Evolutionary conservation across 176 grass and related monocot genomes (phyloP), one percentile per base, ranked within the genome.

Genomic region (Neostapfia colusana): DNA sequence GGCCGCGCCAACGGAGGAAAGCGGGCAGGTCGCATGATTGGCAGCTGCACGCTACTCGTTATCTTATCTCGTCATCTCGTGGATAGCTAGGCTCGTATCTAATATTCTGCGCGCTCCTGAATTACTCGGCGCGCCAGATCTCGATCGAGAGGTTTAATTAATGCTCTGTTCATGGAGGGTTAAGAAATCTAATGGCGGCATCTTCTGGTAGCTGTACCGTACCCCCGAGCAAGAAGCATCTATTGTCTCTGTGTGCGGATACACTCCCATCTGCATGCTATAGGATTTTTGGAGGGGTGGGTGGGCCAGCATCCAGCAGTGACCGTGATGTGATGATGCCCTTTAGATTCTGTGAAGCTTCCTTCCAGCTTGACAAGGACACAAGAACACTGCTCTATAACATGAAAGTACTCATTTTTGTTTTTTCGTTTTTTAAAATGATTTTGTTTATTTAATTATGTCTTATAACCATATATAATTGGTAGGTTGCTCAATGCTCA

Each of bases 141-240:
- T 76, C 56, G 73, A 48, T 63, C n/a, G 17, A 7, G 17, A 38
- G 67, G 48, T 80, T 69, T 56, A 84, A 31, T 69, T 56, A 84
- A 31, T 8, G 7, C 17, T 54, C 20, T 23, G 10, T 67, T 82
- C 37, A 64, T 71, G 37, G 45, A 76, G 27, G 78, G 67, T 41
- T 82, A 82, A 78, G 31, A 83, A 73, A 88, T 79, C 42, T 23
- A 60, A 44, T 18, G 68, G 62, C 53, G 68, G 86, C 86, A 79
- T 88, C 86, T 84, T 78, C 80, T 73, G 69, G 75, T 79, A 83
- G 75, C 28, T 78, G 45, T 26, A 78, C 44, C 80, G 51, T 54
- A 21, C 20, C 51, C 55, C 76, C 70, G 48, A 58, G 64, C 86
- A 80, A 84, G 86, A 84, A 84, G 70, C 86, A 84, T 88, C 86